These are phyloP conservation scores for Castanea sativa DNA, from an alignment of 306 rosid species.

Conservation along the genomic window DNA sequence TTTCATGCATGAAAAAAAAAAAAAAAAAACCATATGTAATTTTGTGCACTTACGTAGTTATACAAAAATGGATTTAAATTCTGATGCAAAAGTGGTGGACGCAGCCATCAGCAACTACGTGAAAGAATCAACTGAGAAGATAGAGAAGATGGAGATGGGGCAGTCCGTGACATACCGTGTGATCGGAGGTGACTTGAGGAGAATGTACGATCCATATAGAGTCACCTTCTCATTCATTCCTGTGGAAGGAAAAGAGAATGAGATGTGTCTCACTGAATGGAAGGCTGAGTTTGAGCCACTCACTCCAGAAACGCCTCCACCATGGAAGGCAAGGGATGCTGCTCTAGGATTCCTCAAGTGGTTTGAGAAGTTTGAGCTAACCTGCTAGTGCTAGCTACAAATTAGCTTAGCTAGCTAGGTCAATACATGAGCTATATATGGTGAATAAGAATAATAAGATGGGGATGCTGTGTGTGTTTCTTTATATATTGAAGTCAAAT, in stretches of 20 bases:
- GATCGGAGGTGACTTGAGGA: constrained; percentile 34
- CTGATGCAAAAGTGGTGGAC: not conserved
- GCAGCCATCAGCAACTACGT: constrained; percentile 29
- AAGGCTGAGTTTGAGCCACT: constrained; percentile 32
- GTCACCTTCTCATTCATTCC: constrained; percentile 44
- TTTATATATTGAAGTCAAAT: too few relatives aligned
- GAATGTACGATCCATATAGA: constrained; percentile 38
- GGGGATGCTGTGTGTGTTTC: not conserved
- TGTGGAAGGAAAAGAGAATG: constrained; percentile 22
- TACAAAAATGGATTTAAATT: not conserved
- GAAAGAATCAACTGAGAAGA: constrained; percentile 38
- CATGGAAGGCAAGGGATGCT: constrained; percentile 35
- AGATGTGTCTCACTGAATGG: constrained; percentile 33
- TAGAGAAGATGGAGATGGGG: constrained; percentile 39
- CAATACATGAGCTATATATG: not conserved
- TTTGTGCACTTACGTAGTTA: too few relatives aligned
- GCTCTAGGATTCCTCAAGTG: constrained; percentile 36
- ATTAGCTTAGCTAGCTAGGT: not conserved
- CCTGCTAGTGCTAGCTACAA: not conserved
- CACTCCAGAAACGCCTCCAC: constrained; percentile 28
- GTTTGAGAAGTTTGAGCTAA: constrained; percentile 32
- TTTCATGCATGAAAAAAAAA: too few relatives aligned
- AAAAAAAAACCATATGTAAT: too few relatives aligned
- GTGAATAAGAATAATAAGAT: not conserved
- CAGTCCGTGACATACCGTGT: constrained; percentile 31